Evolutionary conservation across 2,329 filamentous ascomycete genomes (phyloP).

Genomic region (Plenodomus lindquistii): DNA sequence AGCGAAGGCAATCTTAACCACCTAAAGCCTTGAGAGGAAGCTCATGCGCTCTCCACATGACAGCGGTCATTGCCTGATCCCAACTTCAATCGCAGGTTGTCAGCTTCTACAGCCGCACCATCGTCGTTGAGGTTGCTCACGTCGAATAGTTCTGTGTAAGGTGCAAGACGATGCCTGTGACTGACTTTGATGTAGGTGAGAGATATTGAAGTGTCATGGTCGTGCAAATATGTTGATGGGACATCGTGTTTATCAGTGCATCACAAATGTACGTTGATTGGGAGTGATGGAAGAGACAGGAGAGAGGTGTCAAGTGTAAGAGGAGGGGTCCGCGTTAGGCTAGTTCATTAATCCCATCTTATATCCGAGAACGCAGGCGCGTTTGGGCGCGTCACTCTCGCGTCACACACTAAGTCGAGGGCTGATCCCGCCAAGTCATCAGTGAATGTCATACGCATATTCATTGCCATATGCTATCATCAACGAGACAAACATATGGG

Average conservation of each 20-base stretch:
- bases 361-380: no score
- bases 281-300: background rate
- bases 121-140: constrained; percentile 59
- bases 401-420: no score
- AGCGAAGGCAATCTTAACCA: constrained; percentile 31
- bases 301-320: background rate
- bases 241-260: background rate
- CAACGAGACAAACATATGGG: no score
- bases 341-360: no score
- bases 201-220: background rate
- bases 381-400: no score
- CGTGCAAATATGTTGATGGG: background rate
- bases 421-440: no score
- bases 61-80: constrained; percentile 43
- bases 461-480: no score
- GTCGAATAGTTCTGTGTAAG: constrained; percentile 59
- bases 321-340: background rate
- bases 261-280: background rate
- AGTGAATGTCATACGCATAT: no score
- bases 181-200: constrained; percentile 49
- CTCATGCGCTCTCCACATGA: constrained; percentile 24
- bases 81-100: constrained; percentile 47
- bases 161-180: constrained; percentile 48
- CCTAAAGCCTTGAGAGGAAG: constrained; percentile 27
- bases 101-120: constrained; percentile 47